Evolutionary conservation across 768 basidiomycete genomes (phyloP).

Genomic region (Arthromyces matolae): DNA sequence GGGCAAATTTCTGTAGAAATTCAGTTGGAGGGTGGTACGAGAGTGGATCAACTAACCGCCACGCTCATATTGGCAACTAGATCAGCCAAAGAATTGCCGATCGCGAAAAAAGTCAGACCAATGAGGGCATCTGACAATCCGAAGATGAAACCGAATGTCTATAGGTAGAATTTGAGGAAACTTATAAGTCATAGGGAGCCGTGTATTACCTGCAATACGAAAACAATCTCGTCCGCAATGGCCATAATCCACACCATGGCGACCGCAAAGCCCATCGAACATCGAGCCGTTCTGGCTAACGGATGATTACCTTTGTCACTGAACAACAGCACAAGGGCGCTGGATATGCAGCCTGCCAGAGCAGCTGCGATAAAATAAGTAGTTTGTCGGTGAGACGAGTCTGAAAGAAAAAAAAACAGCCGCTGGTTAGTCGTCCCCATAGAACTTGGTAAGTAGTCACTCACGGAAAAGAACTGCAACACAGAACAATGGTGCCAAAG

Average conservation of each 20-base stretch:
- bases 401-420: slow-evolving; percentile 33
- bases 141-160: slow-evolving; percentile 93
- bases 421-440: too few relatives aligned
- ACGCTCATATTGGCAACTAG: slow-evolving; percentile 96
- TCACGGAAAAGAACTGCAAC: slow-evolving; percentile 73
- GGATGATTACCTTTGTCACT: slow-evolving; percentile 56
- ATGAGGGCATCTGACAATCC: slow-evolving; percentile 97
- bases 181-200: not conserved
- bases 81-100: slow-evolving; percentile 95
- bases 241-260: slow-evolving; percentile 98
- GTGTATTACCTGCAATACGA: slow-evolving; percentile 71
- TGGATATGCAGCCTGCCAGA: slow-evolving; percentile 51
- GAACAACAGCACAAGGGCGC: slow-evolving; percentile 54
- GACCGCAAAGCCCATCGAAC: slow-evolving; percentile 87
- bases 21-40: not conserved
- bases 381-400: slow-evolving; percentile 37
- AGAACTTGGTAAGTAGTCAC: slow-evolving; percentile 24
- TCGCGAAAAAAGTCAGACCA: slow-evolving; percentile 92
- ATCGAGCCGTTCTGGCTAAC: slow-evolving; percentile 63
- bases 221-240: slow-evolving; percentile 93
- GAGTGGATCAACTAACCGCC: slow-evolving; percentile 46
- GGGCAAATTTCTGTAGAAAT: slow-evolving; percentile 65
- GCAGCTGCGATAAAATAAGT: slow-evolving; percentile 55
- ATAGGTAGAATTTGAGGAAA: slow-evolving; percentile 5
- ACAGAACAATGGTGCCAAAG: slow-evolving; percentile 78